These are phyloP conservation scores for Tuber brumale DNA, from an alignment of 495 filamentous ascomycete genomes.

Conservation along the genomic window DNA sequence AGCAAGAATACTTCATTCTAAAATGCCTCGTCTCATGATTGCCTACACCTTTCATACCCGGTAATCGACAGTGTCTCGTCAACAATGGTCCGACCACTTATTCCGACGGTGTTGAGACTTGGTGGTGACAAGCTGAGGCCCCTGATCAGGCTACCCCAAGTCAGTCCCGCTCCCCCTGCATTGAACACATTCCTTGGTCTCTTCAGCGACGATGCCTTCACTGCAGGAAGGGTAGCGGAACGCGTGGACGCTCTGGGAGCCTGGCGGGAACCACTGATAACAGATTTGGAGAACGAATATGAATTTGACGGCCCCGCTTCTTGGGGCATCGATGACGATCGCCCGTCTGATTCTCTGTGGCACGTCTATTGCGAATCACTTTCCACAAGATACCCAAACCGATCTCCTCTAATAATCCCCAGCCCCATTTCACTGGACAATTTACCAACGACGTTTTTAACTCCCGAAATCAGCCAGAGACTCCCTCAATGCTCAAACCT, in stretches of 20 bases:
- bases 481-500: slow-evolving; percentile 1
- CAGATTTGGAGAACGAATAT: not conserved
- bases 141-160: not conserved
- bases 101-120: not conserved
- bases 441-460: not conserved
- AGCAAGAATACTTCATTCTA: too few relatives aligned
- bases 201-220: not conserved
- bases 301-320: not conserved
- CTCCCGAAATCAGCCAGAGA: not conserved
- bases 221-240: not conserved
- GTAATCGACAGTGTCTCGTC: too few relatives aligned
- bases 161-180: not conserved
- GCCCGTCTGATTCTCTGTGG: not conserved
- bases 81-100: not conserved
- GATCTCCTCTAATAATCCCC: not conserved
- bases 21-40: too few relatives aligned
- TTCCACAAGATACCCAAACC: not conserved
- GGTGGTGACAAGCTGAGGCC: not conserved
- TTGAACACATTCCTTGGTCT: not conserved
- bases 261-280: not conserved
- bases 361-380: not conserved
- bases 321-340: not conserved
- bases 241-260: not conserved
- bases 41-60: too few relatives aligned
- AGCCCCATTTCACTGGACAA: not conserved